Base-by-base conservation (phyloP, 768 basidiomycete species). In the Coprinopsis sp. region DNA sequence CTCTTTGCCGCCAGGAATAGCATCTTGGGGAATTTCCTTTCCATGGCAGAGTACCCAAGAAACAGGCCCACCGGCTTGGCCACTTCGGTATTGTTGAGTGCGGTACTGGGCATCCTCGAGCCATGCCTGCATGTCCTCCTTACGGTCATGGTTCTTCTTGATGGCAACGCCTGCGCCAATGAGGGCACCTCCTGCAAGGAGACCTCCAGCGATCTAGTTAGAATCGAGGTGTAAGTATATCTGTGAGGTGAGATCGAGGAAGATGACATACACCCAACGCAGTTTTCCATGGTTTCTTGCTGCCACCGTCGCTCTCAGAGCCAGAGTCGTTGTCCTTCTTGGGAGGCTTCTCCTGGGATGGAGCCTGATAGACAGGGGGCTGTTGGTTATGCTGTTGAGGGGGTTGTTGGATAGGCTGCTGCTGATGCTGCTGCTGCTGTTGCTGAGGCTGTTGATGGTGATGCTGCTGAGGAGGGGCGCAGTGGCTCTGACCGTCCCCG, bases 51-150 rank as follows among this genome's bases (percentile, higher is more conserved):
- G 69, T 28, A 85, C 54, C 87, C 87, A 90, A 18, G 76, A 77
- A 11, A 72, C 69, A 3, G 82, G 79, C 1, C 59, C 69, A 0
- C 60, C 58, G 16, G 71, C 71, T 1, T 73, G 74, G 16, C 71
- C 60, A 11, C 57, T 55, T 53, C 68, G 60, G 66, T 70, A 84
- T 8, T 70, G 63, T 5, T 68, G 61, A 10, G 81, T 78, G 50
- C 80, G 79, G n/a, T 37, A 47, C 52, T 74, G 68, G 4, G 84
- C 81, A 0, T 81, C 82, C 5, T 65, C 51, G 18, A 78, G 33
- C 86, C 87, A 88, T 56, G 78, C 83, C 65, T 84, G 73, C n/a
- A n/a, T n/a, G 49, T 84, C 79, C 38, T 78, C 64, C 30, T 65
- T 70, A 53, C 83, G 68, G 52, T 77, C 68, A 51, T 84, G 79